Evolutionary conservation across 768 basidiomycete species (phyloP), one percentile per base, ranked within the genome.

Genomic region (Multifurca ochricompacta): DNA sequence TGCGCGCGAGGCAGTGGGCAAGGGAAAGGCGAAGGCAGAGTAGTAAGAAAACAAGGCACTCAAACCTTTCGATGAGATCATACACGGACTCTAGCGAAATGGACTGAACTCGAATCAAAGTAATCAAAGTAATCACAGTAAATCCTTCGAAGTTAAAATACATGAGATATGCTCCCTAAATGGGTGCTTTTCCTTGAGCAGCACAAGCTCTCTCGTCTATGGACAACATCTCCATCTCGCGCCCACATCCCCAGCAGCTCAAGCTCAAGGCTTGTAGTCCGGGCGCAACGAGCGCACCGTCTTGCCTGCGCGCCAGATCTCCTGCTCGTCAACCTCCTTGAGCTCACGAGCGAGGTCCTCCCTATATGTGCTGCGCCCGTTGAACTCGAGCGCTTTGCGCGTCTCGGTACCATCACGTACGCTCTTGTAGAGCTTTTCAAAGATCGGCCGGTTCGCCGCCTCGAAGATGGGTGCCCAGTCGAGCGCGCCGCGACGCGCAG

Each of bases 401-500:
- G 96, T 98, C 80, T 99, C 96, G 11, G 91, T 89, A 50, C 96
- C 96, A 66, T 98, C 83, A 70, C 76, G 81, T 66, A 98, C 95
- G 69, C 89, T 90, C 76, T 90, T 78, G 75, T 99, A 99, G 25
- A 98, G 85, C 65, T 85, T 74, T 74, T 97, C 91, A 68, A 98
- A 99, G 66, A 98, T 76, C 57, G 96, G 96, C 36, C 85, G 63
- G 76, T 97, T 98, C 60, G 94, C 84, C 73, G 88, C 85, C 73
- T 95, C 92, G 68, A 94, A 93, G 71, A 96, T 74, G 58, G 93
- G 94, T 11, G 95, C 94, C 96, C 96, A 98, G 79, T 98, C 96
- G 60, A 96, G 88, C 39, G 95, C 96, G 65, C 96, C 96, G 60
- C 96, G 95, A 64, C 95, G 92, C 48, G 96, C 96, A 45, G 96